Percentiles rank a stretch among this genome's conserved stretches.
Evolutionary conservation across 2,329 filamentous ascomycete species (phyloP).

Genomic region (Aspergillus pseudonomiae): DNA sequence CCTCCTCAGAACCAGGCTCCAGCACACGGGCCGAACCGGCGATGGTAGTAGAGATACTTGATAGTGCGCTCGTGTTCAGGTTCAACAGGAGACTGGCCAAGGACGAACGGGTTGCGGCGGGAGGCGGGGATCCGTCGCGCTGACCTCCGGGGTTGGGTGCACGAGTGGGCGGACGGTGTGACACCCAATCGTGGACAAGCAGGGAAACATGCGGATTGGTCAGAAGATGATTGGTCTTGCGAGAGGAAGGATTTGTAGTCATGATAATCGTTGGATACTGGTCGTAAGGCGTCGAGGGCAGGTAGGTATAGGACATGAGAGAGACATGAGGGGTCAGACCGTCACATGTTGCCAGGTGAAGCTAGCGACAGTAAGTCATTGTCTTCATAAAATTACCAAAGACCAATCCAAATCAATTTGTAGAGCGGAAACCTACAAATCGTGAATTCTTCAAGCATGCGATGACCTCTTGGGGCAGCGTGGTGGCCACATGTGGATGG

Average conservation of each 20-base stretch:
- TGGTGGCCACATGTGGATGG: conserved; percentile 68
- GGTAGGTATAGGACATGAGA: conserved; percentile 99
- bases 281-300: conserved; percentile 73
- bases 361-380: conserved; percentile 54
- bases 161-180: conserved; percentile 81
- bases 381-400: neutral
- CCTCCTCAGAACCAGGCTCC: conserved; percentile 73
- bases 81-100: conserved; percentile 84
- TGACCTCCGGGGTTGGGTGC: conserved; percentile 55
- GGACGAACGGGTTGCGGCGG: conserved; percentile 66
- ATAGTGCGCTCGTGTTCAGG: conserved; percentile 85
- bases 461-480: conserved; percentile 80
- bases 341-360: conserved; percentile 90
- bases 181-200: conserved; percentile 98
- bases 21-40: conserved; percentile 82
- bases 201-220: conserved; percentile 86
- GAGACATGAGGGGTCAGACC: conserved; percentile 86
- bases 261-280: conserved; percentile 84
- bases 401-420: neutral
- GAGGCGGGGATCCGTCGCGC: conserved; percentile 65
- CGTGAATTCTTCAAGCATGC: conserved; percentile 92
- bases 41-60: conserved; percentile 89
- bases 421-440: conserved; percentile 66
- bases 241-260: conserved; percentile 78
- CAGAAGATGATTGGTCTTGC: conserved; percentile 74